Conservation (phyloP, 2,329 filamentous ascomycete species). For the Acarospora socialis region DNA sequence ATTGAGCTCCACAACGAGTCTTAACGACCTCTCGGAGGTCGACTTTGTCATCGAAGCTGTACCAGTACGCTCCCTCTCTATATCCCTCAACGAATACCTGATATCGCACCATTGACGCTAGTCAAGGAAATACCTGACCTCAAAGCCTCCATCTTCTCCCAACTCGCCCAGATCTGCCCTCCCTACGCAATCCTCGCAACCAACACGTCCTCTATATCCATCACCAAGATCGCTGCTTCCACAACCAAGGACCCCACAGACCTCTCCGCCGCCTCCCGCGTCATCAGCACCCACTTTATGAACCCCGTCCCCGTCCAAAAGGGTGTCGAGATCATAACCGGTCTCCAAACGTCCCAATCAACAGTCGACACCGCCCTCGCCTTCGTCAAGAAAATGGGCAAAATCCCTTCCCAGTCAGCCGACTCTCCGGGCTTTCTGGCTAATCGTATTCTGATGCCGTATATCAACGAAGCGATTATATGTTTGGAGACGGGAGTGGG, state of each 20-base stretch:
- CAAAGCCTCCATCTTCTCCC: slow-evolving; percentile 75
- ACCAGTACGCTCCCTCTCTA: too few species aligned
- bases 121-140: slow-evolving; percentile 79
- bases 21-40: slow-evolving; percentile 65
- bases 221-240: slow-evolving; percentile 86
- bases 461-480: slow-evolving; percentile 96
- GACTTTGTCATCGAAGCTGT: slow-evolving; percentile 98
- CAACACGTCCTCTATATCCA: slow-evolving; percentile 97
- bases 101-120: too few species aligned
- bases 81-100: too few species aligned
- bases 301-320: slow-evolving; percentile 96
- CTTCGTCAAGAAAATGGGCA: slow-evolving; percentile 86
- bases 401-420: slow-evolving; percentile 72
- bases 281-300: slow-evolving; percentile 97
- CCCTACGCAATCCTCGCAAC: slow-evolving; percentile 83
- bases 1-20: slow-evolving; percentile 53
- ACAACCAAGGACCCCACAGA: slow-evolving; percentile 64
- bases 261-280: slow-evolving; percentile 66
- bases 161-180: slow-evolving; percentile 67
- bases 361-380: slow-evolving; percentile 72
- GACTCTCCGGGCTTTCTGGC: slow-evolving; percentile 91
- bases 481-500: slow-evolving; percentile 91
- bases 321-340: slow-evolving; percentile 93
- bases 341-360: slow-evolving; percentile 71
- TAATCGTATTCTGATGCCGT: slow-evolving; percentile 96